Conservation (phyloP, 2,329 filamentous ascomycete species). For the Hypoxylon sp. region DNA sequence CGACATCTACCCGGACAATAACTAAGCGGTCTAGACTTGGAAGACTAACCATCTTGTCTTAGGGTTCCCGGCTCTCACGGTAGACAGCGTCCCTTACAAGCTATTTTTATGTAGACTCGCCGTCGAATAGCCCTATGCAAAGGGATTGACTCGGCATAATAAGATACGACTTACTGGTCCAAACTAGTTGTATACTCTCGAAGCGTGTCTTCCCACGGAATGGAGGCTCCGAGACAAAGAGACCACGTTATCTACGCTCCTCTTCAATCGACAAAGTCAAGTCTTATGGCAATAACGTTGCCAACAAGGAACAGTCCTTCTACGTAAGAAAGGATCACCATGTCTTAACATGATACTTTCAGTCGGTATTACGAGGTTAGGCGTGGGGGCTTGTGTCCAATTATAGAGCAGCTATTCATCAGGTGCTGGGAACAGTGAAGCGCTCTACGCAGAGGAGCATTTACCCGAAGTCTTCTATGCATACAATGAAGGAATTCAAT, state of each 20-base stretch:
- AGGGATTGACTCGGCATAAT: constrained; percentile 14
- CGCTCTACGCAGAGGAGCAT: constrained; percentile 13
- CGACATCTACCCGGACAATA: constrained; percentile 19
- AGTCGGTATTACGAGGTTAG: constrained; percentile 22
- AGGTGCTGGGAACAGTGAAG: constrained; percentile 29
- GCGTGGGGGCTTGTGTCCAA: constrained; percentile 18
- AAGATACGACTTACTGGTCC: constrained; percentile 7
- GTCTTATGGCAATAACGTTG: neutral
- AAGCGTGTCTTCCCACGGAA: constrained; percentile 27
- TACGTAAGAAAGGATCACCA: constrained; percentile 8
- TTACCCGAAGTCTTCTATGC: constrained; percentile 32
- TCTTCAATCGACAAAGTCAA: constrained; percentile 23
- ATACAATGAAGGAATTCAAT: constrained; percentile 30
- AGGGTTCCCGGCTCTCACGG: constrained; percentile 17
- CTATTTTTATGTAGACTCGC: constrained; percentile 15
- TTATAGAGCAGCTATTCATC: constrained; percentile 20
- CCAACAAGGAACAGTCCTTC: constrained; percentile 7
- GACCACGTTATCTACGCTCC: constrained; percentile 10
- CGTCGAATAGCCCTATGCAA: constrained; percentile 1
- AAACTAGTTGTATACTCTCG: constrained; percentile 9
- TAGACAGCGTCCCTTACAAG: constrained; percentile 12
- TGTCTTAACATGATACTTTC: constrained; percentile 29
- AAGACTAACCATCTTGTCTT: constrained; percentile 3
- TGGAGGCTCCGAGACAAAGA: constrained; percentile 36
- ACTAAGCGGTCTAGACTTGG: constrained; percentile 37